phyloP scores from a whole-genome alignment of 208 protist genomes.

The Herpetomonas samuelpessoai region DNA sequence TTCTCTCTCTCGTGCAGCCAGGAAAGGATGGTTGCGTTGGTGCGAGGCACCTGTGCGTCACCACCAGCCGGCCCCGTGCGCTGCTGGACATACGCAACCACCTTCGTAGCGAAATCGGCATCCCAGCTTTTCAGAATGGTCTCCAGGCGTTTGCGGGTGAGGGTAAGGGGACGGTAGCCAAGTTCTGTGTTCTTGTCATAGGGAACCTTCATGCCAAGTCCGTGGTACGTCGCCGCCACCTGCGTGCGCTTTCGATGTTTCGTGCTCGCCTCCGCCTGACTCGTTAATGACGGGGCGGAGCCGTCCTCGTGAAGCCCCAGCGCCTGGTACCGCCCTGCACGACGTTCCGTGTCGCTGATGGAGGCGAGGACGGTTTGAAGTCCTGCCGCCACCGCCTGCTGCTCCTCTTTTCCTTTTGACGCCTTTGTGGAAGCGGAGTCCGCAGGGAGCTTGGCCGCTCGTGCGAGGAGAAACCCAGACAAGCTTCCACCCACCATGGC shows the following conservation, averaged over 20 bases:
- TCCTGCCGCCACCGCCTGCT: too few species aligned
- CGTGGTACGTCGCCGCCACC: conserved; percentile 18
- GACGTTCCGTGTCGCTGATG: too few species aligned
- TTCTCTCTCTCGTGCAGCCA: neutral
- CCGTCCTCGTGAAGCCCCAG: neutral
- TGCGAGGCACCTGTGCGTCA: neutral
- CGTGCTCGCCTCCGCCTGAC: neutral
- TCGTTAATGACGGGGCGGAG: neutral
- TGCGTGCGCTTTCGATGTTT: neutral
- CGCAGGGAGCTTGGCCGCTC: neutral
- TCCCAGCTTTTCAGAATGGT: conserved; percentile 19
- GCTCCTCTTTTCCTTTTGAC: neutral
- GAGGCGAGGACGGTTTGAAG: too few species aligned
- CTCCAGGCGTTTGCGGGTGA: conserved; percentile 14
- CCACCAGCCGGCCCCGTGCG: neutral
- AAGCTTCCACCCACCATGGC: neutral
- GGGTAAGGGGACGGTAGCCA: conserved; percentile 32
- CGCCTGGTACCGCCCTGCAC: neutral
- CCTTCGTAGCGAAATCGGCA: conserved; percentile 4
- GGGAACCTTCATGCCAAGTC: conserved; percentile 32
- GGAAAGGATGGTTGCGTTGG: neutral
- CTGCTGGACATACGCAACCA: neutral
- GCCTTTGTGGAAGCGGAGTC: neutral
- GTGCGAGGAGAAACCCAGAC: conserved; percentile 2
- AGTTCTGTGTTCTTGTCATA: conserved; percentile 31